A percentile compares a stretch with the other conserved stretches of the same genome.
phyloP scores from a whole-genome alignment of 306 rosid genomes.

The Medicago lupulina region DNA sequence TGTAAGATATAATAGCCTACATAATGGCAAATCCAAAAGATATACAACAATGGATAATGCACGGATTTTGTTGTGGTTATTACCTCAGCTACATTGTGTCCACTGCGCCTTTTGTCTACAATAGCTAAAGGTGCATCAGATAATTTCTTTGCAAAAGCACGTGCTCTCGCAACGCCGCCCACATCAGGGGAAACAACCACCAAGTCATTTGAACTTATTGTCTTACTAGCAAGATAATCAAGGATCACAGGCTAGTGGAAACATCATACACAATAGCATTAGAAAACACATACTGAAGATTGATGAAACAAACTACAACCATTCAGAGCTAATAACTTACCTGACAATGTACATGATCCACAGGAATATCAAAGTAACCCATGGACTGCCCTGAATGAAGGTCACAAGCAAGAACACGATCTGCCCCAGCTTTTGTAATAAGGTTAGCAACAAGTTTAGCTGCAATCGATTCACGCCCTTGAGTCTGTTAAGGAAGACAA shows the following conservation, averaged over 20 bases:
- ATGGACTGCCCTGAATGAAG: slow-evolving; percentile 98
- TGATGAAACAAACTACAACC: slow-evolving; percentile 34
- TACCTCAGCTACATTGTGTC: slow-evolving; percentile 97
- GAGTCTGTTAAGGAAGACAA: slow-evolving; percentile 57
- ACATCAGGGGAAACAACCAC: slow-evolving; percentile 99
- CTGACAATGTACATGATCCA: slow-evolving; percentile 93
- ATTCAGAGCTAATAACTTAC: slow-evolving; percentile 49
- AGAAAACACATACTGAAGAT: slow-evolving; percentile 33
- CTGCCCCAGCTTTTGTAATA: slow-evolving; percentile 95
- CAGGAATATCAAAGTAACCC: slow-evolving; percentile 99
- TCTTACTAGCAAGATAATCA: slow-evolving; percentile 98
- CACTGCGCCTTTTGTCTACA: slow-evolving; percentile 94
- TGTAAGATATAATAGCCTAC: not conserved
- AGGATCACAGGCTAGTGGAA: slow-evolving; percentile 81
- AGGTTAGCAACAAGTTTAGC: slow-evolving; percentile 96
- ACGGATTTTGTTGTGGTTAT: not conserved
- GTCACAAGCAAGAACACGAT: slow-evolving; percentile 97
- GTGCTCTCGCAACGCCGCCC: slow-evolving; percentile 99
- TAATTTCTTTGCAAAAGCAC: slow-evolving; percentile 93
- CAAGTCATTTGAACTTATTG: slow-evolving; percentile 73
- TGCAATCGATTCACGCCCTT: slow-evolving; percentile 99
- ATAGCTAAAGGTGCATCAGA: slow-evolving; percentile 99
- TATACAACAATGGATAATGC: not conserved
- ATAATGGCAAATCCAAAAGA: slow-evolving; percentile 31
- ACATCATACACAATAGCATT: slow-evolving; percentile 46